phyloP scores from a whole-genome alignment of 2,329 filamentous ascomycete genomes.

The Phialophora verrucosa region DNA sequence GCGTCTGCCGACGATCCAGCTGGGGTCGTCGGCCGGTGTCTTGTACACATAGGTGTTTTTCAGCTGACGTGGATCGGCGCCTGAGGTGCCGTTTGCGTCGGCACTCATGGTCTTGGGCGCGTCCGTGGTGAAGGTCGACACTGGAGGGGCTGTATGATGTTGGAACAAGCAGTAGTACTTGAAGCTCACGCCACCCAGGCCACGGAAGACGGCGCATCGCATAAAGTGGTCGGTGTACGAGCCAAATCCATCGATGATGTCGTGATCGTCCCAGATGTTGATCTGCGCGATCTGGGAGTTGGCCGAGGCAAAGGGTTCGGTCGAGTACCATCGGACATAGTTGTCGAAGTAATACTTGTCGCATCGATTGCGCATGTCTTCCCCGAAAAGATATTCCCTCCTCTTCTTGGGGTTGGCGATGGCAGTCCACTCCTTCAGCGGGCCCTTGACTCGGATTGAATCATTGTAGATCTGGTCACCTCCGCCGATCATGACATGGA shows the following conservation, averaged over 20 bases:
- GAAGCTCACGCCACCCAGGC: slow-evolving; percentile 64
- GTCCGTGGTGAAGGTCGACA: slow-evolving; percentile 84
- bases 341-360: slow-evolving; percentile 68
- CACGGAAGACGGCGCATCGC: slow-evolving; percentile 68
- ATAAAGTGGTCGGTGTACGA: slow-evolving; percentile 69
- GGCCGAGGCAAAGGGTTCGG: slow-evolving; percentile 64
- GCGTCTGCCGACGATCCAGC: slow-evolving; percentile 77
- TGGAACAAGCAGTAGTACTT: slow-evolving; percentile 72
- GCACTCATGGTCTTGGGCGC: slow-evolving; percentile 60
- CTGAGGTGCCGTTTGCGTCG: slow-evolving; percentile 56
- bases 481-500: slow-evolving; percentile 79
- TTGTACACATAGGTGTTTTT: slow-evolving; percentile 74
- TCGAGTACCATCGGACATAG: slow-evolving; percentile 71
- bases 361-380: slow-evolving; percentile 64
- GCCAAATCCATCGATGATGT: slow-evolving; percentile 71
- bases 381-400: slow-evolving; percentile 67
- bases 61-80: slow-evolving; percentile 71
- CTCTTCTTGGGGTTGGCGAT: slow-evolving; percentile 67
- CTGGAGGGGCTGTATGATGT: slow-evolving; percentile 80
- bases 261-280: slow-evolving; percentile 70
- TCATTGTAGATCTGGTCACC: slow-evolving; percentile 84
- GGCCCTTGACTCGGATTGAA: slow-evolving; percentile 82
- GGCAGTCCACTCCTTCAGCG: slow-evolving; percentile 69
- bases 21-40: slow-evolving; percentile 64
- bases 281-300: slow-evolving; percentile 68